Percentiles rank a stretch among this genome's conserved stretches.
Conservation (phyloP, 2,329 filamentous ascomycete genomes). For the Plenodomus lindquistii region DNA sequence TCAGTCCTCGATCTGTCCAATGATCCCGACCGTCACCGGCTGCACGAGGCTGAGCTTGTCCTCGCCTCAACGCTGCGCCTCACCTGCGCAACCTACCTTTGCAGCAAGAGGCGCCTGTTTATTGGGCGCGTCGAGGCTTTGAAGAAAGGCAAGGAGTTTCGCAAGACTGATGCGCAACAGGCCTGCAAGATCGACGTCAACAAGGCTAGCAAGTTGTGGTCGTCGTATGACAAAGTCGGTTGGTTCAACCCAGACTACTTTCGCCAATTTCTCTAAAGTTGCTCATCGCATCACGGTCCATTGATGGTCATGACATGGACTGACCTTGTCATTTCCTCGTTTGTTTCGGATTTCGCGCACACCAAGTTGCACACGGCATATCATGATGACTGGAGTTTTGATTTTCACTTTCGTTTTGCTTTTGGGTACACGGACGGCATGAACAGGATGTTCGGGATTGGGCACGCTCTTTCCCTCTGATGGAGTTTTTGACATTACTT, state of each 20-base stretch:
- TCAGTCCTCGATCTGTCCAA: conserved; percentile 73
- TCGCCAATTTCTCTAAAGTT: conserved; percentile 46
- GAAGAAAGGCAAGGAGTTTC: conserved; percentile 76
- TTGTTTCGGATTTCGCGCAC: conserved; percentile 8
- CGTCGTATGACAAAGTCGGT: conserved; percentile 81
- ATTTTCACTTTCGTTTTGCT: conserved; percentile 6
- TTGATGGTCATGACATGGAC: too few relatives aligned
- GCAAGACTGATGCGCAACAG: conserved; percentile 93
- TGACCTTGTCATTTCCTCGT: too few relatives aligned
- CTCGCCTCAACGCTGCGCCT: conserved; percentile 80
- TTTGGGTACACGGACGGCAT: conserved; percentile 22
- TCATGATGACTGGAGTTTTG: conserved; percentile 36
- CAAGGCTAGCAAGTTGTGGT: conserved; percentile 92
- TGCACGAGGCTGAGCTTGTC: conserved; percentile 77
- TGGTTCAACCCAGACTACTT: conserved; percentile 70
- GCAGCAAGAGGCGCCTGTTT: conserved; percentile 92
- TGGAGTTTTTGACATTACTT: conserved; percentile 24
- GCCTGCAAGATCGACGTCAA: conserved; percentile 99
- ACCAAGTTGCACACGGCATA: conserved; percentile 34
- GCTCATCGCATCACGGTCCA: not conserved
- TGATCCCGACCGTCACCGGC: conserved; percentile 64
- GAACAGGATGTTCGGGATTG: conserved; percentile 19
- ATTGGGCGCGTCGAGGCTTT: conserved; percentile 70
- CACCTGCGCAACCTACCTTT: conserved; percentile 85
- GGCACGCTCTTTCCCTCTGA: conserved; percentile 8